Percentiles rank a stretch among this genome's conserved stretches.
Evolutionary conservation across 139 green algal genomes (phyloP).

Genomic region (Trebouxia sp.): DNA sequence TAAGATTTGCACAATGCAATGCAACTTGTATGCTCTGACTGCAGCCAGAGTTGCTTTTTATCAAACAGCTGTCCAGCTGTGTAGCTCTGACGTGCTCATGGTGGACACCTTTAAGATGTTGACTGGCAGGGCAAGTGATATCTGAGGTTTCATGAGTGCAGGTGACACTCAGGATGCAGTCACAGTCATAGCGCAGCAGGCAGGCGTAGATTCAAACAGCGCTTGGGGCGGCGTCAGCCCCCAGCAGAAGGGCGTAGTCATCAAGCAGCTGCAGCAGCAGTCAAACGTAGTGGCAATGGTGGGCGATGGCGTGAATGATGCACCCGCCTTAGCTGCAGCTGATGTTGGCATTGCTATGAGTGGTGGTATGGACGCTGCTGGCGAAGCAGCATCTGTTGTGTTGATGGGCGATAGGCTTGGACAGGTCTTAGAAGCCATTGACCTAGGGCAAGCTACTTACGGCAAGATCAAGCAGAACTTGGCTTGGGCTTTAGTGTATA

Average conservation of each 20-base stretch:
- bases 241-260: constrained; percentile 53
- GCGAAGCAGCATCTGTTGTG: constrained; percentile 83
- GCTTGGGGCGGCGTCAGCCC: constrained; percentile 51
- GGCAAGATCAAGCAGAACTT: constrained; percentile 95
- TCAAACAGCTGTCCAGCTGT: no score
- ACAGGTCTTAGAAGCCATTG: constrained; percentile 79
- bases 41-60: no score
- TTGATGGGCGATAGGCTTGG: constrained; percentile 89
- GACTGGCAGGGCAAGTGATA: no score
- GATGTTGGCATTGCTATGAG: constrained; percentile 82
- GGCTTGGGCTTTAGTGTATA: constrained; percentile 93
- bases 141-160: no score
- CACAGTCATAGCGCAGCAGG: constrained; percentile 53
- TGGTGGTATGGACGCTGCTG: constrained; percentile 74
- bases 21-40: no score
- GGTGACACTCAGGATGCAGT: constrained; percentile 73
- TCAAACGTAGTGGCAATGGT: constrained; percentile 84
- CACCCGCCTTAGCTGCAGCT: constrained; percentile 82
- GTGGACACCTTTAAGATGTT: no score
- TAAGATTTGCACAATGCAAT: no score
- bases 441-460: constrained; percentile 76
- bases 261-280: constrained; percentile 47
- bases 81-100: no score
- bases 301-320: constrained; percentile 97
- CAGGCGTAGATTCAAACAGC: constrained; percentile 52